A percentile compares a stretch with the other conserved stretches of the same genome.
Evolutionary conservation across 1,284 basidiomycete genomes (phyloP).

Genomic region (Cryptococcus jaspeensis): DNA sequence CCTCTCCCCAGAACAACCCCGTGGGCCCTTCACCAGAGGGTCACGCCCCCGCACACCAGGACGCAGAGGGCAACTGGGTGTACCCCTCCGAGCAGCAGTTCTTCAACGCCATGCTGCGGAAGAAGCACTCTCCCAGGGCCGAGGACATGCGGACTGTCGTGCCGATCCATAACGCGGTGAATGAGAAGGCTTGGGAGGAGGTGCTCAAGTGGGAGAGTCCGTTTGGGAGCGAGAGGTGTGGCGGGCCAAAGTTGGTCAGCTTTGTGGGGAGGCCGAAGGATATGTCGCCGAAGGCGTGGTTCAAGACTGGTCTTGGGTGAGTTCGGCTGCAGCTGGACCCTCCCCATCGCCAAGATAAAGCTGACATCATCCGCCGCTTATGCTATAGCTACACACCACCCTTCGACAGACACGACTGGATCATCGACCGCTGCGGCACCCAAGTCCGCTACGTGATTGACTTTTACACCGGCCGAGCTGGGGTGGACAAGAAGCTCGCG

Average conservation of each 20-base stretch:
- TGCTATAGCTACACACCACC: conserved; percentile 76
- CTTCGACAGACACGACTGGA: conserved; percentile 98
- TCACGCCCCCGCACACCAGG: conserved; percentile 13
- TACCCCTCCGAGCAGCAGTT: conserved; percentile 99
- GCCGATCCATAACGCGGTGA: conserved; percentile 98
- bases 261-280: conserved; percentile 55
- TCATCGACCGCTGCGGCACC: conserved; percentile 86
- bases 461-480: conserved; percentile 86
- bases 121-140: conserved; percentile 74
- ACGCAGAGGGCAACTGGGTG: conserved; percentile 70
- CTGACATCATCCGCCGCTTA: conserved; percentile 4
- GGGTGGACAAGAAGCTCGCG: conserved; percentile 52
- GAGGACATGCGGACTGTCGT: conserved; percentile 93
- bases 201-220: conserved; percentile 86
- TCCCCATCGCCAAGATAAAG: not conserved
- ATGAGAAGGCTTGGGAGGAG: conserved; percentile 92
- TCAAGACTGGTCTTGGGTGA: conserved; percentile 82
- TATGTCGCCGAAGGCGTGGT: conserved; percentile 73
- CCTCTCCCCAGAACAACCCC: conserved; percentile 7
- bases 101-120: conserved; percentile 90
- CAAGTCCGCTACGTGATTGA: conserved; percentile 94
- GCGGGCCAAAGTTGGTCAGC: conserved; percentile 58
- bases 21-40: not conserved
- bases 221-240: conserved; percentile 74
- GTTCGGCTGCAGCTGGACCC: conserved; percentile 37